These are phyloP conservation scores for Candida tibetensis DNA, from an alignment of 805 yeast species.

Conservation along the genomic window DNA sequence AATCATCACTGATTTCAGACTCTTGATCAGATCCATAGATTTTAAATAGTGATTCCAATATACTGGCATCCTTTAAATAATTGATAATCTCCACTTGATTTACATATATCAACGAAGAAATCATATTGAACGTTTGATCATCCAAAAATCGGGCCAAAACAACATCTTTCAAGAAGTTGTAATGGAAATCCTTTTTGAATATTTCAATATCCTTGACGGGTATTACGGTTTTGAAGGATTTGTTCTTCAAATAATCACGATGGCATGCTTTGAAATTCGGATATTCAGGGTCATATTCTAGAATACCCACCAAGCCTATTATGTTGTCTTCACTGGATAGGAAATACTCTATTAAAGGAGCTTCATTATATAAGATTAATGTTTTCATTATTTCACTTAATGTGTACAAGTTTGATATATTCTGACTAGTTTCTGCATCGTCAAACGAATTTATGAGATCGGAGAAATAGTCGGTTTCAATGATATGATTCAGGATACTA, in stretches of 20 bases:
- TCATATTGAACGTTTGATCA: conserved; percentile 68
- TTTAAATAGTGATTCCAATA: conserved; percentile 56
- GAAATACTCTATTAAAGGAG: conserved; percentile 31
- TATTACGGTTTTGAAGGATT: conserved; percentile 65
- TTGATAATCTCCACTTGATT: conserved; percentile 68
- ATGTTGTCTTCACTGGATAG: conserved; percentile 30
- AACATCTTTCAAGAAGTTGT: conserved; percentile 83
- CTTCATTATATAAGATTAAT: conserved; percentile 67
- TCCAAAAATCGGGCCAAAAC: conserved; percentile 80
- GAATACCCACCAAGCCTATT: conserved; percentile 65
- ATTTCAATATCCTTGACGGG: conserved; percentile 51
- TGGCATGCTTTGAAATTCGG: conserved; percentile 80
- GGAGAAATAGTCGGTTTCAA: conserved; percentile 50
- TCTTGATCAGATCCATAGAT: conserved; percentile 37
- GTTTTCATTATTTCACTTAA: conserved; percentile 75
- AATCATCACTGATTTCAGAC: conserved; percentile 3
- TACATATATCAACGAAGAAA: conserved; percentile 63
- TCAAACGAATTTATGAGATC: conserved; percentile 53
- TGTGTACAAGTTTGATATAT: conserved; percentile 56
- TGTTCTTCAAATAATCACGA: conserved; percentile 58
- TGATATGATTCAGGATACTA: conserved; percentile 54
- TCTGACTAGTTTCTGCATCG: conserved; percentile 51
- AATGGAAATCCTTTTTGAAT: conserved; percentile 70
- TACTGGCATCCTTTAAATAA: conserved; percentile 49
- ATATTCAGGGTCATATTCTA: conserved; percentile 86